Conservation (phyloP, 2,329 filamentous ascomycete species). For the Fusarium multiceps region DNA sequence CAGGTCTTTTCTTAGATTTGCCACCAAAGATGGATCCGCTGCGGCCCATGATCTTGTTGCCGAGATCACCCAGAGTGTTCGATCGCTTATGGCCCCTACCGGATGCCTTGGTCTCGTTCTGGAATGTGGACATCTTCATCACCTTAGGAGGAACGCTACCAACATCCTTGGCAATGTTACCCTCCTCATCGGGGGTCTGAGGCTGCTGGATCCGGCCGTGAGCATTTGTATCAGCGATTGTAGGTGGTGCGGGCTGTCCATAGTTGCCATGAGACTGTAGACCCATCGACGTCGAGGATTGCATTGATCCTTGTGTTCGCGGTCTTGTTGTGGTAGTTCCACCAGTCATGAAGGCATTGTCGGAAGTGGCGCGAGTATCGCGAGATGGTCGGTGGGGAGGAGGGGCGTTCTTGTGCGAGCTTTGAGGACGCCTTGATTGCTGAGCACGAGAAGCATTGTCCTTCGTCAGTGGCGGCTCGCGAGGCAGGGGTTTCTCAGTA, state of each 20-base stretch:
- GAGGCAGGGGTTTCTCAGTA: constrained; percentile 69
- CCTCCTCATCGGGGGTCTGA: constrained; percentile 68
- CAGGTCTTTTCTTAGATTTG: constrained; percentile 63
- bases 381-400: constrained; percentile 45
- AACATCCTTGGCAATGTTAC: constrained; percentile 72
- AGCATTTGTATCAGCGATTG: constrained; percentile 87
- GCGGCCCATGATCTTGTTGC: constrained; percentile 86
- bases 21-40: constrained; percentile 84
- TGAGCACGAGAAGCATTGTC: constrained; percentile 56
- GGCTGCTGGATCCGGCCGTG: constrained; percentile 92
- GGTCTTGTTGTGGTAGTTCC: constrained; percentile 68
- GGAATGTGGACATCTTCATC: constrained; percentile 68
- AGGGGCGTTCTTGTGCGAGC: constrained; percentile 55
- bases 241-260: constrained; percentile 86
- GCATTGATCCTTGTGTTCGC: constrained; percentile 83
- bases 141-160: constrained; percentile 69
- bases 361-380: constrained; percentile 53
- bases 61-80: constrained; percentile 82
- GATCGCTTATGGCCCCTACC: constrained; percentile 73
- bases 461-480: constrained; percentile 63
- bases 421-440: constrained; percentile 58
- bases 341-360: constrained; percentile 58
- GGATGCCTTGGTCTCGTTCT: constrained; percentile 62
- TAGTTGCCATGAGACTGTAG: constrained; percentile 73
- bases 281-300: constrained; percentile 75